Conservation (phyloP, 2,329 filamentous ascomycete genomes). For the Botrytis hyacinthi region DNA sequence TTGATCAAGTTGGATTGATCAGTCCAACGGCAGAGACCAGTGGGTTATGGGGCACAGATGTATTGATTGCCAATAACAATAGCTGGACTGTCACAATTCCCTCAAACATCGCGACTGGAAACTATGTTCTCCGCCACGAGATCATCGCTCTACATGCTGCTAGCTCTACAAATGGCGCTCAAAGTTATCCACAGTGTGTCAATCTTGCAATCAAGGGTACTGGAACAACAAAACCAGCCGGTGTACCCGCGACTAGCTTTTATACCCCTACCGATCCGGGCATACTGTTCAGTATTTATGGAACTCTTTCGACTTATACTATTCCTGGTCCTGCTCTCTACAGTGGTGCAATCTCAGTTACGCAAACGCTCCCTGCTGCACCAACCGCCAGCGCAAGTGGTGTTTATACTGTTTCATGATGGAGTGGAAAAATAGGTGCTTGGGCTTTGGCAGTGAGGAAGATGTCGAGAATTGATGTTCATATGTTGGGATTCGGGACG, state of each 20-base stretch:
- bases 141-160: slow-evolving; percentile 37
- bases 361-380: slow-evolving; percentile 28
- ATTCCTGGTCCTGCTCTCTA: slow-evolving; percentile 41
- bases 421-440: background rate
- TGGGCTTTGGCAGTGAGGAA: background rate
- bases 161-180: slow-evolving; percentile 43
- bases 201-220: slow-evolving; percentile 48
- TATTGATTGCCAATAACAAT: slow-evolving; percentile 53
- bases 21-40: slow-evolving; percentile 30
- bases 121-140: slow-evolving; percentile 53
- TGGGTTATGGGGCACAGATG: slow-evolving; percentile 46
- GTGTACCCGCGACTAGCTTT: slow-evolving; percentile 42
- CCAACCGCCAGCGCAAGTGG: slow-evolving; percentile 29
- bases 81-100: slow-evolving; percentile 51
- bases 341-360: slow-evolving; percentile 25
- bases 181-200: slow-evolving; percentile 52
- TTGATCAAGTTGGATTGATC: slow-evolving; percentile 42
- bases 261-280: slow-evolving; percentile 46
- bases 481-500: background rate
- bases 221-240: slow-evolving; percentile 42
- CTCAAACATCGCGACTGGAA: slow-evolving; percentile 43
- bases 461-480: no score
- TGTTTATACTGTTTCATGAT: slow-evolving; percentile 24
- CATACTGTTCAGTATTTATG: slow-evolving; percentile 44
- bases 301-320: slow-evolving; percentile 35